phyloP scores from a whole-genome alignment of 2,329 filamentous ascomycete genomes.

The Aspergillus nomiae region DNA sequence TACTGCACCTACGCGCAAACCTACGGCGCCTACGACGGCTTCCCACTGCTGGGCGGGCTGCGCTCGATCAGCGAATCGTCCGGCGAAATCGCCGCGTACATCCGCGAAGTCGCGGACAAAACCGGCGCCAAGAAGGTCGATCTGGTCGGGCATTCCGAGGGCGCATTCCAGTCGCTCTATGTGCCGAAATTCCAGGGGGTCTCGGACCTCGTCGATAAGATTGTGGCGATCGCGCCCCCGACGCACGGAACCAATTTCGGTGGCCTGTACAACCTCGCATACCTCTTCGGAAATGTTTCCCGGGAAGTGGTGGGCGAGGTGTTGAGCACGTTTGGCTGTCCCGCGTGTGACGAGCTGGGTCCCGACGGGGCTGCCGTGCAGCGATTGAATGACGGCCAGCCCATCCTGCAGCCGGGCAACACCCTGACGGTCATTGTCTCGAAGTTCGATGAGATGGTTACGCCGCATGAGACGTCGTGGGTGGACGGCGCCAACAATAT shows the following conservation, averaged over 20 bases:
- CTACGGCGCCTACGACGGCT: slow-evolving; percentile 43
- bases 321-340: slow-evolving; percentile 32
- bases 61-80: slow-evolving; percentile 42
- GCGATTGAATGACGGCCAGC: slow-evolving; percentile 34
- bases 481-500: slow-evolving; percentile 35
- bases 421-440: slow-evolving; percentile 38
- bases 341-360: slow-evolving; percentile 37
- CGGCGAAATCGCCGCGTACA: slow-evolving; percentile 42
- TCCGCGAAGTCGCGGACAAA: slow-evolving; percentile 37
- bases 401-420: slow-evolving; percentile 39
- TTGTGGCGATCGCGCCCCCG: slow-evolving; percentile 40
- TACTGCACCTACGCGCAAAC: slow-evolving; percentile 48
- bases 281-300: slow-evolving; percentile 29
- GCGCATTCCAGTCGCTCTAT: slow-evolving; percentile 44
- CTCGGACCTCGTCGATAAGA: slow-evolving; percentile 31
- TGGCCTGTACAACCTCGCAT: slow-evolving; percentile 31
- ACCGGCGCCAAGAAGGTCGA: slow-evolving; percentile 44
- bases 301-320: slow-evolving; percentile 25
- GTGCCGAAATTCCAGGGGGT: slow-evolving; percentile 42
- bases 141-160: slow-evolving; percentile 49
- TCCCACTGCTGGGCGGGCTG: slow-evolving; percentile 43
- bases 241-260: slow-evolving; percentile 37
- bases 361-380: slow-evolving; percentile 30
- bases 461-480: slow-evolving; percentile 33
- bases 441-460: slow-evolving; percentile 38